A percentile compares a stretch with the other conserved stretches of the same genome.
Evolutionary conservation across 2,329 filamentous ascomycete species (phyloP).

Genomic region (Pyrenophora graminea): DNA sequence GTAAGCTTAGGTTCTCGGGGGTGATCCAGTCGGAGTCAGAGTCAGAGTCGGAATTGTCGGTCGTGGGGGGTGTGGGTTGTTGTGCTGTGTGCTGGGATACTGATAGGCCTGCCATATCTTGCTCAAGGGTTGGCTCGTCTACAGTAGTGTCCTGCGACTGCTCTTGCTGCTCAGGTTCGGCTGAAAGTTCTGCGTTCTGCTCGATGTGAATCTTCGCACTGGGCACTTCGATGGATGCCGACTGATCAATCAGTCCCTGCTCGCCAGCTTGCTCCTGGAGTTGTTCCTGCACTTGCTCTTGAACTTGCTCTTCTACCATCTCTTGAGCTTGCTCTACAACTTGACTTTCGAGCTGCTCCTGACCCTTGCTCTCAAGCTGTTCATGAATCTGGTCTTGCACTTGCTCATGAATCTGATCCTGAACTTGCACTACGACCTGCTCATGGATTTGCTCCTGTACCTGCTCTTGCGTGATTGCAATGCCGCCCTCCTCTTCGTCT

Average conservation of each 20-base stretch:
- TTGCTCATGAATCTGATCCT: slow-evolving; percentile 18
- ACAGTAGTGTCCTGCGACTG: background rate
- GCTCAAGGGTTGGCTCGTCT: slow-evolving; percentile 12
- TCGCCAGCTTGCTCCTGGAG: slow-evolving; percentile 7
- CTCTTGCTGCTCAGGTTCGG: background rate
- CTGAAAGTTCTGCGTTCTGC: slow-evolving; percentile 3
- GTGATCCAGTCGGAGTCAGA: slow-evolving; percentile 80
- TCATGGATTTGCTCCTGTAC: slow-evolving; percentile 12
- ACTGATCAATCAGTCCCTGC: slow-evolving; percentile 2
- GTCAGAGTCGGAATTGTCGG: slow-evolving; percentile 19
- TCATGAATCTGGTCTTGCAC: slow-evolving; percentile 17
- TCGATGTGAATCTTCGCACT: slow-evolving; percentile 9
- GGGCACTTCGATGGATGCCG: slow-evolving; percentile 3
- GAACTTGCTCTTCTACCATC: slow-evolving; percentile 8
- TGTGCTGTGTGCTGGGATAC: slow-evolving; percentile 20
- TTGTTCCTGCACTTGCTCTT: slow-evolving; percentile 12
- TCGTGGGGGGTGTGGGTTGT: slow-evolving; percentile 23
- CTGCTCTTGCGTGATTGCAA: slow-evolving; percentile 10
- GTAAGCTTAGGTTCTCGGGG: slow-evolving; percentile 84
- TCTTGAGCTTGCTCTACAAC: slow-evolving; percentile 11
- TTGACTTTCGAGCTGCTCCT: slow-evolving; percentile 2
- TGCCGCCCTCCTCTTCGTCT: slow-evolving; percentile 11
- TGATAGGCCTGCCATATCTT: slow-evolving; percentile 28
- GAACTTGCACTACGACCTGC: slow-evolving; percentile 7
- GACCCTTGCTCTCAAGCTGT: slow-evolving; percentile 8